Base-by-base conservation (phyloP, 2,329 filamentous ascomycete species). In the Teratosphaeria gauchensis region DNA sequence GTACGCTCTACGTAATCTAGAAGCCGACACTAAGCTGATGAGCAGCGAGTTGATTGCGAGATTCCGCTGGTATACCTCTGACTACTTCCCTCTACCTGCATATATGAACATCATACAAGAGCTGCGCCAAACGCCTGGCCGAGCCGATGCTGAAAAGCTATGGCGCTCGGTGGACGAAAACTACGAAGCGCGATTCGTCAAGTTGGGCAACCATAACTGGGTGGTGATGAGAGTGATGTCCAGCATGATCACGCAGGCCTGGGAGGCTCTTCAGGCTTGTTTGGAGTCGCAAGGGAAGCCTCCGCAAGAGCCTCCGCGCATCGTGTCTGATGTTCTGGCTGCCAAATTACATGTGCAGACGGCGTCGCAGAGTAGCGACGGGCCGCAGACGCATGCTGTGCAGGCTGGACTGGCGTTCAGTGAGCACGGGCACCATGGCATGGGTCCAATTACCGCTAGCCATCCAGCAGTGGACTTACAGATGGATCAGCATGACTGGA, bases 211-310 rank as follows among this genome's bases (percentile, higher is more conserved):
- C 2, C 58, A 60, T 4, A 61, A 65, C 1, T 65, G 66, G 54
- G 63, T 66, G 5, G 65, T 75, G 24, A 70, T 69, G 53, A 65
- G 64, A 19, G 62, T 74, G 0, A 84, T 87, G 61, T 80, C 80
- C 1, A 75, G 75, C 21, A 76, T 82, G 19, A 81, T 87, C 48
- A 71, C 87, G 59, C 85, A 84, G 65, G 83, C 84, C 0, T 87
- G 84, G 84, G 79, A 81, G 51, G 81, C 80, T 28, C 2, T 5
- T 1, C 2, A 28, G 1, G n/a, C n/a, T 12, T 28, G 24, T 1
- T n/a, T 8, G 4, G 24, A 30, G 24, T 53, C 51, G 16, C 24
- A 30, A 32, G 19, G 21, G 1, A 28, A 32, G 51, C 30, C 51
- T 16, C 3, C 19, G 38, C 12, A 12, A 19, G n/a, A 53, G 51